Conservation (phyloP, 1,139 yeast species). For the Diutina ranongensis region DNA sequence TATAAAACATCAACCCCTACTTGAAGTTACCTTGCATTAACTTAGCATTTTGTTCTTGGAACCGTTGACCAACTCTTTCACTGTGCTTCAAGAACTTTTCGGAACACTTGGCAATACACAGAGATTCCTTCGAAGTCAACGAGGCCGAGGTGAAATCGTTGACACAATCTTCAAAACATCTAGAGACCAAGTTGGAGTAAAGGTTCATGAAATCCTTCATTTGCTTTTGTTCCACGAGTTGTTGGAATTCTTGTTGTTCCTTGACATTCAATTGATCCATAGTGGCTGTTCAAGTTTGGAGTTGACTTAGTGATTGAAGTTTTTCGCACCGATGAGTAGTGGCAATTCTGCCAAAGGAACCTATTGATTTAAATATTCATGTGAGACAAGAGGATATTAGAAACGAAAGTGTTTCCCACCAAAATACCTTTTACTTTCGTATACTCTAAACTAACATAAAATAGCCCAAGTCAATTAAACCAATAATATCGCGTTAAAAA, state of each 20-base stretch:
- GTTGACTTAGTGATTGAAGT: neutral
- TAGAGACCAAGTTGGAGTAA: conserved; percentile 88
- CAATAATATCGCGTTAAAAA: neutral
- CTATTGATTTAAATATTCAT: too few species aligned
- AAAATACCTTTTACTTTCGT: too few species aligned
- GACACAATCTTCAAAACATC: conserved; percentile 96
- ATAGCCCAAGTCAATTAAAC: neutral
- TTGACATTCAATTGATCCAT: conserved; percentile 82
- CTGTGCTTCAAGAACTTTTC: conserved; percentile 97
- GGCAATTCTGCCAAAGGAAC: neutral
- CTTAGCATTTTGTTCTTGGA: conserved; percentile 81
- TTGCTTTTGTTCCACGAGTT: conserved; percentile 91
- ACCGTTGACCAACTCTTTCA: conserved; percentile 96
- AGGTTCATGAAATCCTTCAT: conserved; percentile 97
- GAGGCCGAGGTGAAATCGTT: conserved; percentile 92
- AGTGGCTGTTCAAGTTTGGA: neutral
- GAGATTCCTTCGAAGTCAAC: conserved; percentile 71
- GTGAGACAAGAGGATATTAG: too few species aligned
- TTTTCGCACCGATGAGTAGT: conserved; percentile 5
- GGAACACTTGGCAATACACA: conserved; percentile 84
- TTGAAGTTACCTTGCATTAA: conserved; percentile 12
- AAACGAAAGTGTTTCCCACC: too few species aligned
- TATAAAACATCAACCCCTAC: neutral
- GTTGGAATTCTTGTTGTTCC: conserved; percentile 95
- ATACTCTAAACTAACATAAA: too few species aligned